Evolutionary conservation across 2,329 filamentous ascomycete species (phyloP), one percentile per base, ranked within the genome.

Genomic region (Epichloe bromicola): DNA sequence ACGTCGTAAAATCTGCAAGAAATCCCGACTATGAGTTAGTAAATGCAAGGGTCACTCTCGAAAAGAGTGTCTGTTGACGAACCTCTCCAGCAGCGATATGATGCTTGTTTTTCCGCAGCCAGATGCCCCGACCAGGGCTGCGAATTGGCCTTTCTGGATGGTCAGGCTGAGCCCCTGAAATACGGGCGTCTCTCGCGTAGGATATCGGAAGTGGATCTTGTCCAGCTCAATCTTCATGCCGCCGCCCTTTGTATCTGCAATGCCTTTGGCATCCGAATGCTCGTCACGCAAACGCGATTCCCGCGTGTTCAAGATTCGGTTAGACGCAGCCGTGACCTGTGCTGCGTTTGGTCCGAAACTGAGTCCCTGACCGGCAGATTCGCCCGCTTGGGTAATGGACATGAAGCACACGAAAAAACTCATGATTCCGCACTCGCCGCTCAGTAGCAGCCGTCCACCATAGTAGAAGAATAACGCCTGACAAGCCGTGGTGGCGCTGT

Each of bases 111-210:
- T 23, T 37, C 84, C 84, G 53, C 81, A 85, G 0, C 83, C 83
- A 1, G 80, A 23, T 1, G 83, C 75, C 2, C 85, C 84, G 5
- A 88, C 83, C 1, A 88, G 70, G 1, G 82, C 84, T 0, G 78
- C 81, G 59, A 86, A 87, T 60, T 86, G 80, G 4, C 83, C 84
- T 56, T 80, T 81, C 56, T 80, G 71, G 49, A 88, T 78, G 5
- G 73, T 78, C 53, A 89, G 68, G 59, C 75, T 81, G 51, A 89
- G 66, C 2, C 76, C 75, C 48, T 70, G 73, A 64, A 83, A 82
- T 34, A 84, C 74, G 20, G 74, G 71, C 3, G 74, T 66, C 51
- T 78, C 70, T 45, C 79, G 71, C 0, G 75, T 77, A 0, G 79
- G 78, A 57, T 83, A 83, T 55, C 71, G 74, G 68, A 83, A 83